Evolutionary conservation across 495 filamentous ascomycete species (phyloP), one percentile per base, ranked within the genome.

Genomic region (Collariella sp.): DNA sequence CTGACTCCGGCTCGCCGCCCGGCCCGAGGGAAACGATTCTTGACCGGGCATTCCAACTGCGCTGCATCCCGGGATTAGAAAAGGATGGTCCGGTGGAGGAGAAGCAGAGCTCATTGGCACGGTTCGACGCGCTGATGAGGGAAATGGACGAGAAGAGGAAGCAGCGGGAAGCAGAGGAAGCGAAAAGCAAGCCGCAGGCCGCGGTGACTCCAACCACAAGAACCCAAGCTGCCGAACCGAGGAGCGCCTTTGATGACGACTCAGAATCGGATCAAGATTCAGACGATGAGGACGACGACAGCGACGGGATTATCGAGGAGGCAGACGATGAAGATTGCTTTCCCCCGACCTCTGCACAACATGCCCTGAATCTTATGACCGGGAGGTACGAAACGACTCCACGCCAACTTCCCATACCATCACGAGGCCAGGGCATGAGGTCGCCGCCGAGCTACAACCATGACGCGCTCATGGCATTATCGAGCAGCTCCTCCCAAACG

Each of bases 101-200:
- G 60, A 80, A 79, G 55, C 67, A 80, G 19, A 81, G 70, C 50
- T 80, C 77, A 1, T 62, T 82, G 36, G 79, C 78, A 16, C 70
- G 78, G 12, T 82, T 82, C 36, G 79, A 82, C 47, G 79, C 79
- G 4, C 57, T 82, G 43, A 82, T 82, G 79, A 58, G 69, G 18
- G 76, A 81, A 50, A 63, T 67, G 26, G 79, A 82, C 10, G 70
- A 74, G 55, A 75, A 69, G 40, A 68, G 68, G 44, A 68, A 49
- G 59, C 62, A 55, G n/a, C 59, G 60, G 7, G 57, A 70, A 18
- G 63, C 61, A 9, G 63, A 63, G 7, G 67, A 66, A 42, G 51
- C 58, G 5, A 46, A 53, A 33, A 13, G 6, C 6, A 62, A 47
- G 46, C 56, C 46, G 59, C 46, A 57, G 56, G 11, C 42, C 31